Evolutionary conservation across 768 basidiomycete genomes (phyloP), one percentile per base, ranked within the genome.

Genomic region (Tulasnella sp.): DNA sequence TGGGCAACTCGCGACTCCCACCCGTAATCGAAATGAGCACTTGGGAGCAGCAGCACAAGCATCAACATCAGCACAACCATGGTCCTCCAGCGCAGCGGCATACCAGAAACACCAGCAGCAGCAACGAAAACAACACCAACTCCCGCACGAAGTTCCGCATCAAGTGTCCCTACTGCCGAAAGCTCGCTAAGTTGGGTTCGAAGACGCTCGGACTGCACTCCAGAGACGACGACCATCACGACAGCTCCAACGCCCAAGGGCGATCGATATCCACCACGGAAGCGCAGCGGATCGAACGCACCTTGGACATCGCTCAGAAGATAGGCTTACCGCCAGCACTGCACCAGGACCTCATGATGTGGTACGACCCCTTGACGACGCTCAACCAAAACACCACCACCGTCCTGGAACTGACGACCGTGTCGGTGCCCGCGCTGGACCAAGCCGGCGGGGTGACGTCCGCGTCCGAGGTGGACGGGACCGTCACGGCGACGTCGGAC

Each of bases 271-370:
- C 54, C 9, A 54, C 54, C 24, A 41, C 42, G 22, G 76, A 77
- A 77, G 54, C 48, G 0, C 31, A 50, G 54, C 46, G 76, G 31
- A 58, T 77, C 44, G 48, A 77, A 28, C 46, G 54, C 28, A 54
- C 54, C 42, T 22, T 77, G 48, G 41, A 48, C 48, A 28, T 77
- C 28, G 76, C 76, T 54, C 76, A 58, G 9, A 44, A 54, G 28
- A 58, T 77, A 16, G 76, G 76, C 37, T 54, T 77, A 6, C 76
- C 76, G 37, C 76, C 76, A 1, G 48, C 76, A 16, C 76, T 77
- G 12, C 31, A 44, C 46, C 42, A 77, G 37, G 76, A 77, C 54
- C n/a, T 77, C 16, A 54, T 48, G 37, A 48, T 77, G 44, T 77
- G 76, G 76, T 46, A 77, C 76, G 76, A 77, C 48, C 76, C 76